Evolutionary conservation across 345 rosid genomes (phyloP), one percentile per base, ranked within the genome.

Genomic region (Melastoma malabathricum): DNA sequence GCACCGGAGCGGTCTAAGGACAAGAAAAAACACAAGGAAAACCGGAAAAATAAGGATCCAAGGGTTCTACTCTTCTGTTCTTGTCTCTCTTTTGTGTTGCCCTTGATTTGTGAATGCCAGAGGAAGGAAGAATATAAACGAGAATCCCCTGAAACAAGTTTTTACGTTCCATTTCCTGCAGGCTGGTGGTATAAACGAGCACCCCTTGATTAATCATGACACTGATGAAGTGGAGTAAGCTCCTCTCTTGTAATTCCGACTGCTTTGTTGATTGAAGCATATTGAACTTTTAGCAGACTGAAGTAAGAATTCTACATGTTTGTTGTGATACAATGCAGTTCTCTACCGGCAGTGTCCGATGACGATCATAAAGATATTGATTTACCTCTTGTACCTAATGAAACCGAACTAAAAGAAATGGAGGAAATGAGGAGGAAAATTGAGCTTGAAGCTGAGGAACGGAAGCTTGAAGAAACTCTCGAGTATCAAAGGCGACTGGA

Each of bases 391-490:
- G 61, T 68, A 56, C 54, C 47, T 61, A 64, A 66, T 62, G 74
- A 62, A 54, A 73, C 72, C 57, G 75, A 69, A 61, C 64, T 74
- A 51, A 81, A 73, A 68, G 72, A 72, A 52, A 80, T 70, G 65
- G 93, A 84, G 60, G 95, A 84, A 72, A 62, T 74, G 57, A 79
- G 74, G 72, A 80, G 73, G 64, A 79, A 60, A 72, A 66, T 77
- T 58, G 95, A 87, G 81, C 82, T 79, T 56, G 93, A 84, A 73
- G 88, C 69, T 45, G 96, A 87, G 84, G 98, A 80, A 63, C 76
- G 81, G 65, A 84, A 82, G 75, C 95, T 87, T 18, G 84, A 82
- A 70, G 89, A 77, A 71, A 74, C 90, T 23, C 61, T 92, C 52
- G 89, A 82, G 69, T 82, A 84, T 65, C 98, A 87, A 70, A 84